Percentiles rank a stretch among this genome's conserved stretches.
Evolutionary conservation across 139 green algal species (phyloP).

Genomic region (Pleodorina starrii): DNA sequence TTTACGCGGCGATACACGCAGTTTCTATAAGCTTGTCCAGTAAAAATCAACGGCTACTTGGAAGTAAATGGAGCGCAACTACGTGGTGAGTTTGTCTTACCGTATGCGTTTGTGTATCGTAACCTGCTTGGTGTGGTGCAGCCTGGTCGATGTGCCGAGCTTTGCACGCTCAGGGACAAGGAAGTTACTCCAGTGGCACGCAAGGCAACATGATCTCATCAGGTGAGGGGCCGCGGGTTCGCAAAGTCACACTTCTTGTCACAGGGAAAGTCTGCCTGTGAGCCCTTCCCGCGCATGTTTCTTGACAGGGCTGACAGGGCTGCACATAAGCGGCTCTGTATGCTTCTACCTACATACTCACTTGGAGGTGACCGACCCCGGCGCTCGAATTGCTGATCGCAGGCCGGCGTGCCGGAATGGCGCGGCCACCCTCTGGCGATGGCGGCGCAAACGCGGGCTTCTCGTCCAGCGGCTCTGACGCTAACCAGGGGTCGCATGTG

Average conservation of each 20-base stretch:
- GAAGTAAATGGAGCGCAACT: constrained; percentile 14
- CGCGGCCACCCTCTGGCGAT: background rate
- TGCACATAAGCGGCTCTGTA: too few species aligned
- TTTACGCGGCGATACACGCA: too few species aligned
- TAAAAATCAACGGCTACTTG: too few species aligned
- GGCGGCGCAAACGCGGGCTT: background rate
- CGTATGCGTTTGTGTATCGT: too few species aligned
- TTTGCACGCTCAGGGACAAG: constrained; percentile 12
- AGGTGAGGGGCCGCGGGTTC: constrained; percentile 8
- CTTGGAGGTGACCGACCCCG: background rate
- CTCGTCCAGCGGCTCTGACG: background rate
- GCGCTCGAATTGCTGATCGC: background rate
- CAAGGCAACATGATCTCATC: constrained; percentile 3
- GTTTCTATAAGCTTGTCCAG: too few species aligned
- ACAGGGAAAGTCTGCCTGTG: too few species aligned
- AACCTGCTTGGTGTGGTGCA: too few species aligned
- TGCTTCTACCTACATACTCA: background rate
- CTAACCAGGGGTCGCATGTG: background rate
- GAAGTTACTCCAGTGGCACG: background rate
- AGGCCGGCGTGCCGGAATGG: constrained; percentile 9
- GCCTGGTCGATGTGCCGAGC: too few species aligned
- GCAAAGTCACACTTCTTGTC: background rate
- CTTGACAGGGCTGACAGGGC: too few species aligned
- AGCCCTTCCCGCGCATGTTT: too few species aligned
- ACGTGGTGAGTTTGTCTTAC: constrained; percentile 16